Evolutionary conservation across 2,329 filamentous ascomycete species (phyloP).

Genomic region (Hansfordia pulvinata): DNA sequence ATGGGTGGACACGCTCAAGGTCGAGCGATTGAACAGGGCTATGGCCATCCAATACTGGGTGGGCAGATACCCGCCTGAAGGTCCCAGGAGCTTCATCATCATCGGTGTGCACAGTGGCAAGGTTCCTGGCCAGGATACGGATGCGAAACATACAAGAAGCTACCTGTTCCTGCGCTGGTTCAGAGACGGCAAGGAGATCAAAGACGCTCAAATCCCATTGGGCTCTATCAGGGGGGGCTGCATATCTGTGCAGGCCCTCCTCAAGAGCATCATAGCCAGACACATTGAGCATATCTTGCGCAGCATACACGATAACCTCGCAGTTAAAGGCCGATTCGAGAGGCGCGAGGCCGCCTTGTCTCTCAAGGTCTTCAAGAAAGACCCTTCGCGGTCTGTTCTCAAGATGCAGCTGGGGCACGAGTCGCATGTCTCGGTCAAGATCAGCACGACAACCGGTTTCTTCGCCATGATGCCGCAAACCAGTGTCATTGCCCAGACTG

Average conservation of each 20-base stretch:
- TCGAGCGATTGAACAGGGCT: slow-evolving; percentile 69
- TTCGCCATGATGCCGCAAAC: slow-evolving; percentile 58
- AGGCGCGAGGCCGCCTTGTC: slow-evolving; percentile 43
- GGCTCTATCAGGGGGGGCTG: slow-evolving; percentile 48
- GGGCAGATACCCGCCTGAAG: slow-evolving; percentile 37
- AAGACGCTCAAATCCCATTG: slow-evolving; percentile 52
- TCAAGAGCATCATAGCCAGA: slow-evolving; percentile 60
- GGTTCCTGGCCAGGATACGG: slow-evolving; percentile 22
- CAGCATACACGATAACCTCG: slow-evolving; percentile 49
- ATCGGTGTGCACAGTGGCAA: slow-evolving; percentile 64
- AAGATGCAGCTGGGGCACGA: slow-evolving; percentile 55
- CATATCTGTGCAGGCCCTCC: slow-evolving; percentile 60
- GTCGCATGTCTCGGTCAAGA: slow-evolving; percentile 43
- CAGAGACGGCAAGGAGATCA: slow-evolving; percentile 63
- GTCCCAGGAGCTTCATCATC: slow-evolving; percentile 80
- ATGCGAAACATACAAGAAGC: slow-evolving; percentile 34
- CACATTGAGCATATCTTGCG: slow-evolving; percentile 62
- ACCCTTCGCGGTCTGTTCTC: slow-evolving; percentile 55
- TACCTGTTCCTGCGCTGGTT: slow-evolving; percentile 65
- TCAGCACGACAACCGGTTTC: slow-evolving; percentile 69
- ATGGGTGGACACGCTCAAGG: slow-evolving; percentile 67
- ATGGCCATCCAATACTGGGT: slow-evolving; percentile 89
- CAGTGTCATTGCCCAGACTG: slow-evolving; percentile 38
- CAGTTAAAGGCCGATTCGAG: slow-evolving; percentile 45
- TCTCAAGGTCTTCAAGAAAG: slow-evolving; percentile 40